Conservation (phyloP, 1,284 basidiomycete species). For the Sparassis latifolia region DNA sequence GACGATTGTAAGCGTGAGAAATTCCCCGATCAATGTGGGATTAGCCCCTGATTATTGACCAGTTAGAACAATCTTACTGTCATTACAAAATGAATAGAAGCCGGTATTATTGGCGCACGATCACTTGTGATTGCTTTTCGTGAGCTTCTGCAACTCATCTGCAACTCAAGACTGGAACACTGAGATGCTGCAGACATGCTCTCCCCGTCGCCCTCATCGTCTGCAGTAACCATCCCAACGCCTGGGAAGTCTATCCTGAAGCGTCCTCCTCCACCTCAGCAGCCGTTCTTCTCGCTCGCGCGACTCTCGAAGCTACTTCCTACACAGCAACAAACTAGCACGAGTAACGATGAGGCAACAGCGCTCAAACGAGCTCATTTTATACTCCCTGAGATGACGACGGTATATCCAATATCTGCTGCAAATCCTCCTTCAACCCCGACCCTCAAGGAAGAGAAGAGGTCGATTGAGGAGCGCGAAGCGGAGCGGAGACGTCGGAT, state of each 20-base stretch:
- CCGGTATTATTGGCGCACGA: too few relatives aligned
- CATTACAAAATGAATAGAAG: too few relatives aligned
- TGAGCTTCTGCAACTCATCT: too few relatives aligned
- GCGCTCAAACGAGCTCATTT: constrained; percentile 83
- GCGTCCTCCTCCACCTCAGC: constrained; percentile 61
- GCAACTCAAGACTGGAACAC: too few relatives aligned
- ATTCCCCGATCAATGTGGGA: too few relatives aligned
- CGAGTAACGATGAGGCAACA: constrained; percentile 41
- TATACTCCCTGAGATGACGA: constrained; percentile 74
- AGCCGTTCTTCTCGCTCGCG: constrained; percentile 57
- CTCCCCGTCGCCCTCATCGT: constrained; percentile 56
- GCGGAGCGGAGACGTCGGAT: constrained; percentile 55
- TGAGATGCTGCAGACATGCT: constrained; percentile 27
- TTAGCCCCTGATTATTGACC: too few relatives aligned
- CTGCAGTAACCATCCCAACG: constrained; percentile 67
- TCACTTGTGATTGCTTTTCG: too few relatives aligned
- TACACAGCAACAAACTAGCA: constrained; percentile 23
- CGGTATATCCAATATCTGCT: constrained; percentile 82
- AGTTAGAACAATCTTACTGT: too few relatives aligned
- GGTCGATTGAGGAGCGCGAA: constrained; percentile 61
- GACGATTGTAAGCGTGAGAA: too few relatives aligned
- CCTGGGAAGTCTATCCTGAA: constrained; percentile 77
- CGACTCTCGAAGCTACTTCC: constrained; percentile 64
- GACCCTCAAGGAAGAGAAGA: constrained; percentile 68
- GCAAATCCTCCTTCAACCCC: constrained; percentile 74